Conservation (phyloP, 169 alveolate genomes). For the Hepatocystis sp. region DNA sequence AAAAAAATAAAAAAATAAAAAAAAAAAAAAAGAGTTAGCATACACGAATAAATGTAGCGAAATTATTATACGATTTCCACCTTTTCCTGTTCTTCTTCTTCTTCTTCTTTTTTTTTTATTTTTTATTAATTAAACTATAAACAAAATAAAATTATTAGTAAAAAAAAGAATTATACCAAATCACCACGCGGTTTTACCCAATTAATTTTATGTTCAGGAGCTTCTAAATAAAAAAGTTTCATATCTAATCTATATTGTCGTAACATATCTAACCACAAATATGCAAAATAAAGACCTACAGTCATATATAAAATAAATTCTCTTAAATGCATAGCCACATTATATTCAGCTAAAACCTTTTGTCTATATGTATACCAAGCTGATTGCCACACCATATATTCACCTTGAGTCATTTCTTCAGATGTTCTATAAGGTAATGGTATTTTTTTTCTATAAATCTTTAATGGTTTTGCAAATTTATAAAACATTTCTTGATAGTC, state of each 20-base stretch:
- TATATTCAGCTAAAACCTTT: slow-evolving; percentile 87
- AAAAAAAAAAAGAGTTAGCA: too few relatives aligned
- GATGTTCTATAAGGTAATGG: slow-evolving; percentile 91
- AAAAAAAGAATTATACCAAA: slow-evolving; percentile 79
- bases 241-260: slow-evolving; percentile 88
- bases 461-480: slow-evolving; percentile 91
- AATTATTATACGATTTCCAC: too few relatives aligned
- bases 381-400: slow-evolving; percentile 87
- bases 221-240: slow-evolving; percentile 91
- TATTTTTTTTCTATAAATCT: slow-evolving; percentile 88
- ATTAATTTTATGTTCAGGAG: slow-evolving; percentile 92
- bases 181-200: slow-evolving; percentile 94
- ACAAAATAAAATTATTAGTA: too few relatives aligned
- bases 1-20: too few relatives aligned
- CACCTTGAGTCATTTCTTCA: slow-evolving; percentile 85
- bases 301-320: slow-evolving; percentile 87
- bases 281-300: slow-evolving; percentile 84
- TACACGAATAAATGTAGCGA: too few relatives aligned
- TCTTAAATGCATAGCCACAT: slow-evolving; percentile 82
- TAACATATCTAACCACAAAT: slow-evolving; percentile 84
- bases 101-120: too few relatives aligned
- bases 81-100: too few relatives aligned
- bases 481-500: slow-evolving; percentile 94
- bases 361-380: slow-evolving; percentile 92
- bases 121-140: too few relatives aligned